Evolutionary conservation across 495 filamentous ascomycete genomes (phyloP), one percentile per base, ranked within the genome.

Genomic region (Penicillium simplicissimum): DNA sequence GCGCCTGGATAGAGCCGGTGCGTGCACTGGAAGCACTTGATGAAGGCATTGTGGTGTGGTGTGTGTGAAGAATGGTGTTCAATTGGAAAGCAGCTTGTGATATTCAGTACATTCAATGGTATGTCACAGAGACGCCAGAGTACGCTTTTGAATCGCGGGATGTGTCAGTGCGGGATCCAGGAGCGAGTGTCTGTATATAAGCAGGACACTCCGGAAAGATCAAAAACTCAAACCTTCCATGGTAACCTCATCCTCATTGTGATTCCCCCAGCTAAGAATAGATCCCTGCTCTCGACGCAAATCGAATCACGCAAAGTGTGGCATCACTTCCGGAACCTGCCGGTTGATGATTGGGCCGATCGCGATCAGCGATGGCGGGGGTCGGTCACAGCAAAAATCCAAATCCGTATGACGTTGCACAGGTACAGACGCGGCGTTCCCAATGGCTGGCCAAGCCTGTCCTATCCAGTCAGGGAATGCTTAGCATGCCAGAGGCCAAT

Each of bases 11-110:
- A 6, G 72, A 73, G 43, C 67, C 70, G 58, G 64, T 65, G 36
- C 67, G 68, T 36, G 73, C 68, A 52, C 67, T 73, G 25, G 72
- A 68, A 19, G 62, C 48, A 48, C 66, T 55, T 35, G 71, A 71
- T 14, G 68, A 62, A 14, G 66, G 38, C 72, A 75, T 75, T 38
- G 10, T 51, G 15, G 10, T 51, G 15, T 55, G 28, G 21, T 11
- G n/a, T 7, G 11, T 53, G 17, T 2, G n/a, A 53, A 23, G 17
- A 14, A 13, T 35, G 6, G 31, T 28, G 15, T 31, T 28, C 15
- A 51, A 14, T 13, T 3, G 17, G 11, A 45, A 21, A 7, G 21
- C 9, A 45, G 19, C 8, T 17, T 23, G 42, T 2, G 9, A 9
- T 53, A 23, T 53, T 13, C 33, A 28, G 36, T 53, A 8, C 21